Conservation (phyloP, 345 rosid species). For the Eucalyptus globulus region DNA sequence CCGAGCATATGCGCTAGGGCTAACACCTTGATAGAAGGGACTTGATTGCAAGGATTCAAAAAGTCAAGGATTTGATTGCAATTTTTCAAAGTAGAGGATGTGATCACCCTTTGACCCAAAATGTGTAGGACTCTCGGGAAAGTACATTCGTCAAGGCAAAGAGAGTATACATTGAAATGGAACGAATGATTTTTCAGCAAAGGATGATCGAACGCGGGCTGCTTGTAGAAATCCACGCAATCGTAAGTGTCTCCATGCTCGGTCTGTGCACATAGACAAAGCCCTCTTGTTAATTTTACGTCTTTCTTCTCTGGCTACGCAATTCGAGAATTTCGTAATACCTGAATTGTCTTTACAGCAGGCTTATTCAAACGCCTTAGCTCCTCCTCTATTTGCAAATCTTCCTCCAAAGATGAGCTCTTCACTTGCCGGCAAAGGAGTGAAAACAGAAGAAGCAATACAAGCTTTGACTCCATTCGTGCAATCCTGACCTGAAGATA, state of each 20-base stretch:
- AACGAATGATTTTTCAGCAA: background rate
- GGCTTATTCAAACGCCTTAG: constrained; percentile 2
- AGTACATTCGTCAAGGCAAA: background rate
- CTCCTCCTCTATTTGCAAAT: constrained; percentile 10
- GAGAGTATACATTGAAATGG: background rate
- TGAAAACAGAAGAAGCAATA: background rate
- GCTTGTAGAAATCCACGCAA: background rate
- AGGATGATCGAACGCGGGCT: constrained; percentile 1
- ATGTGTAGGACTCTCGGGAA: background rate
- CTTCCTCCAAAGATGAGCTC: constrained; percentile 1
- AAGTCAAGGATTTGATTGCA: background rate
- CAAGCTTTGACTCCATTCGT: background rate
- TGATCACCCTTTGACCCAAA: background rate
- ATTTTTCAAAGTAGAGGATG: background rate
- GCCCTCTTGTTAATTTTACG: background rate
- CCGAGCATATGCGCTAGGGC: background rate
- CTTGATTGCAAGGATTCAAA: background rate
- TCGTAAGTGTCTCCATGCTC: background rate
- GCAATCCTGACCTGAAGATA: background rate
- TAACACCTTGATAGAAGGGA: background rate
- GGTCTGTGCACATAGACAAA: background rate
- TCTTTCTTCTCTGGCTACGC: background rate
- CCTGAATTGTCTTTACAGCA: background rate
- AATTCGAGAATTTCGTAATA: background rate
- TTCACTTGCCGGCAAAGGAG: background rate